These are phyloP conservation scores for Saccharomycopsis sp. DNA, from an alignment of 805 yeast genomes.

Conservation along the genomic window DNA sequence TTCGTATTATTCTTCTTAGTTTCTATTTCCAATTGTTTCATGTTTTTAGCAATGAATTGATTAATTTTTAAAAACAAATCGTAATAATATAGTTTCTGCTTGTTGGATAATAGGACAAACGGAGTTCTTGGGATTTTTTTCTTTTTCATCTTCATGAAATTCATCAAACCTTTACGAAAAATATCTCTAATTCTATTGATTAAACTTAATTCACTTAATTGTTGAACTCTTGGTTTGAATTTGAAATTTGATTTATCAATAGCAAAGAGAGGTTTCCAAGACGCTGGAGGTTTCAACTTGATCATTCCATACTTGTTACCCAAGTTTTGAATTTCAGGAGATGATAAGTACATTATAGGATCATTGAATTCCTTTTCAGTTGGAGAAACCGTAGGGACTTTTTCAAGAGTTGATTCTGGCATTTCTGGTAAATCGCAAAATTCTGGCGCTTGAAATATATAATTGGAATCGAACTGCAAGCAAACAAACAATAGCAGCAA, in stretches of 20 bases:
- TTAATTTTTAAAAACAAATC: constrained; percentile 34
- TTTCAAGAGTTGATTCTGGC: not conserved
- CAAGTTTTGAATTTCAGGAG: constrained; percentile 32
- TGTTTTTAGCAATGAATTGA: constrained; percentile 10
- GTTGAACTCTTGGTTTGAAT: constrained; percentile 66
- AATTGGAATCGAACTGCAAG: too few relatives aligned
- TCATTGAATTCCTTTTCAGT: constrained; percentile 48
- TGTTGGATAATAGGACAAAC: constrained; percentile 12
- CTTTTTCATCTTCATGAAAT: constrained; percentile 44
- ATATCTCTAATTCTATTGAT: constrained; percentile 55
- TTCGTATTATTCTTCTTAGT: constrained; percentile 19
- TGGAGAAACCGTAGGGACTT: constrained; percentile 51
- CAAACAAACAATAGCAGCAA: too few relatives aligned
- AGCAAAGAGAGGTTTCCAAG: constrained; percentile 46
- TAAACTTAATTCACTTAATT: constrained; percentile 55
- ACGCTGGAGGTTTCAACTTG: constrained; percentile 58
- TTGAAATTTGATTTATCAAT: constrained; percentile 45
- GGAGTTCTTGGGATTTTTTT: constrained; percentile 19
- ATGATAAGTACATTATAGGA: constrained; percentile 61
- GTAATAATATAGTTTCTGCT: constrained; percentile 28
- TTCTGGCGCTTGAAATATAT: too few relatives aligned
- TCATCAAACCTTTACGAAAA: constrained; percentile 53
- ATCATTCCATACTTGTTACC: constrained; percentile 68
- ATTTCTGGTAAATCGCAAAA: too few relatives aligned
- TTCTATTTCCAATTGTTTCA: constrained; percentile 1